Base-by-base conservation (phyloP, 2,329 filamentous ascomycete species). In the Colletotrichum camelliae region DNA sequence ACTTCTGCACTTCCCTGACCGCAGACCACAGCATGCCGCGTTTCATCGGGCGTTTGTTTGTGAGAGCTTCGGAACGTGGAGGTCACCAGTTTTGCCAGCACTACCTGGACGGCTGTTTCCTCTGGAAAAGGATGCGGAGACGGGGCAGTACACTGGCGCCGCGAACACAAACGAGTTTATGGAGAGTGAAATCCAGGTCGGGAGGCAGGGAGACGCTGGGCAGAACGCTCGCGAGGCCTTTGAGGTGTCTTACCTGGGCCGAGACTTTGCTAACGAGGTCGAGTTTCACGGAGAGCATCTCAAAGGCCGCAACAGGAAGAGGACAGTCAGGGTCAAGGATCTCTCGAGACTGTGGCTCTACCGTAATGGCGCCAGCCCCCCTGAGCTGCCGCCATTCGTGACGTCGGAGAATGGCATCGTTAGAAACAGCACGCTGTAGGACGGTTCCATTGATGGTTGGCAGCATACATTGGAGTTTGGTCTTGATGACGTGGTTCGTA, bases 291-390 rank as follows among this genome's bases (percentile, higher is more conserved):
- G 84, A 1, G 82, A 80, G 35, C 52, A 24, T 79, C 79, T 43
- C 80, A 79, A 78, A 73, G 79, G 74, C 64, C 78, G 57, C 29
- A 78, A 62, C 67, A 81, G 73, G 74, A 82, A 29, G 79, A 80
- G 5, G 78, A 75, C 81, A 35, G 85, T 91, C 57, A 89, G 85
- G 80, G 91, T 93, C 7, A 92, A 89, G 82, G 89, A 93, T 69
- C 83, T 93, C 61, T 92, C 91, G 79, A 87, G 92, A 61, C 81
- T 93, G 33, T 93, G 92, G 91, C 85, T 88, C 77, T 93, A 93
- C 80, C 85, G 91, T 67, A 93, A 93, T 79, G 92, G 92, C 3
- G 84, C 81, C 73, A 89, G 87, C 55, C 91, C 91, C 2, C 79
- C 85, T 7, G 87, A 89, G 55, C 78, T 80, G 33, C 85, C 86